Base-by-base conservation (phyloP, 1,284 basidiomycete species). In the Xerocomus amazonicus region DNA sequence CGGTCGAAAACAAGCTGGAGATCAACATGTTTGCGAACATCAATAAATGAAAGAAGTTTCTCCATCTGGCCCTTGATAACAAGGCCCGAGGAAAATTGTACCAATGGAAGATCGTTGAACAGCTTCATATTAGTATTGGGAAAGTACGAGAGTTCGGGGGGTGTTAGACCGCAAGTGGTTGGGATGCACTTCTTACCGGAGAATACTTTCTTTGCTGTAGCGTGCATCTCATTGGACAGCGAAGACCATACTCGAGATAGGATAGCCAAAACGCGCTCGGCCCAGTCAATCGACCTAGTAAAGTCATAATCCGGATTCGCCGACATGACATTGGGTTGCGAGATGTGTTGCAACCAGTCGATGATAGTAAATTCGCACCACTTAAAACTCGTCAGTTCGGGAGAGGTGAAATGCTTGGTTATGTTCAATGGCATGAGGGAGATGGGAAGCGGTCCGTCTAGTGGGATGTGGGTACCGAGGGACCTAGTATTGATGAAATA, bases 1-100 rank as follows among this genome's bases (percentile, higher is more conserved):
- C 90, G 75, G 52, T 84, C 80, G 61, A 94, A 95, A n/a, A 94
- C 76, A 4, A 94, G 73, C 63, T 95, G 91, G 2, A 96, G 74
- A 50, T 96, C 91, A 10, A 98, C 93, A 58, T 97, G 95, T 60
- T 87, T 90, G 19, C 93, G 80, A 9, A 98, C 92, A 9, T 92
- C 94, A 0, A 98, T 73, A 0, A 78, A 80, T 26, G 83, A 74
- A 5, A 99, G 70, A 23, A 97, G 68, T 59, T 83, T 87, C 60
- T 96, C 92, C 55, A 94, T 65, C 13, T 76, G 72, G 2, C 88
- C 89, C 62, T 89, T 94, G 54, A 96, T 76, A 0, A 67, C 56
- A 0, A 71, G 60, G 1, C 80, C 82, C 10, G 86, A 89, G 0
- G 92, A 82, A 42, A 98, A 72, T 1, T 76, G 79, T 3, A 96